phyloP scores from a whole-genome alignment of 345 rosid species.

The Rhodamnia argentea region DNA sequence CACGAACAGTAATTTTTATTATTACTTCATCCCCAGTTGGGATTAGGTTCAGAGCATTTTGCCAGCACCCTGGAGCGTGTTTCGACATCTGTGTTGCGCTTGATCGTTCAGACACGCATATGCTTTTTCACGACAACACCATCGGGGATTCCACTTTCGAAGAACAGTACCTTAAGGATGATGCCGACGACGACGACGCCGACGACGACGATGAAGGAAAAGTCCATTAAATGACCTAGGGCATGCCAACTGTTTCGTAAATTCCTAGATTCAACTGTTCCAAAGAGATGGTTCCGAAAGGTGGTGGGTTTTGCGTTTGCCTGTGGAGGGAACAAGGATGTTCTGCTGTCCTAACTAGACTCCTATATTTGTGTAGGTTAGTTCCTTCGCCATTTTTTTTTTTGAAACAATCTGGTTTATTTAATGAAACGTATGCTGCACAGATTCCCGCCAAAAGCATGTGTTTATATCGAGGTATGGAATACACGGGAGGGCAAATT shows the following conservation, averaged over 20 bases:
- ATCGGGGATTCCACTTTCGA: not conserved
- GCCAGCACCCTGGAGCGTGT: not conserved
- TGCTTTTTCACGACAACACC: not conserved
- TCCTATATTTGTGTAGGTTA: not conserved
- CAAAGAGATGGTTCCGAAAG: not conserved
- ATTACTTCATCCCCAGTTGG: not conserved
- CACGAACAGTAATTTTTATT: not conserved
- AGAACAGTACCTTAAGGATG: not conserved
- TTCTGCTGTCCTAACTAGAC: not conserved
- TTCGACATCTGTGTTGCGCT: not conserved
- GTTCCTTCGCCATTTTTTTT: not conserved
- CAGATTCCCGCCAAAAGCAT: not conserved
- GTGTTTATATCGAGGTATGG: not conserved
- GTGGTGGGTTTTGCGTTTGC: not conserved
- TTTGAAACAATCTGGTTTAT: not conserved
- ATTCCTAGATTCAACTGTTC: not conserved
- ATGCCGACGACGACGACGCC: not conserved
- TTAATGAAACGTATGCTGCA: not conserved
- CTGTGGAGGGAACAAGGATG: not conserved
- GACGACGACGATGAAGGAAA: not conserved
- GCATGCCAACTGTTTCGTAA: not conserved
- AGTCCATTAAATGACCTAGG: not conserved
- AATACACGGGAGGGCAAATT: not conserved
- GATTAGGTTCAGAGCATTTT: not conserved
- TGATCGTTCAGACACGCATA: not conserved